phyloP scores from a whole-genome alignment of 2,329 filamentous ascomycete species.

The Didymella pomorum region DNA sequence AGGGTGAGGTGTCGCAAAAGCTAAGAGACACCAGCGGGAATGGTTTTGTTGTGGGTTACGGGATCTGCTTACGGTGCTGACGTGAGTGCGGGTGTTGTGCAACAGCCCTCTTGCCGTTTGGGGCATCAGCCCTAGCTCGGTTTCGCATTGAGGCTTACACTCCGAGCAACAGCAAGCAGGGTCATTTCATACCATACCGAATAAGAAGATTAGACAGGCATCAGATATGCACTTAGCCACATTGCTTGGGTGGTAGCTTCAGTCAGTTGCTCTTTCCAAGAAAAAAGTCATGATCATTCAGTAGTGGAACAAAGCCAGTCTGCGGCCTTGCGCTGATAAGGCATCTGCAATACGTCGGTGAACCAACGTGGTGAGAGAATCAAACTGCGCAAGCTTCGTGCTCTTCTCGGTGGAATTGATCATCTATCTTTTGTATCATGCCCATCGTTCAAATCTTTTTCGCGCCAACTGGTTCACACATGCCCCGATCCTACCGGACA shows the following conservation, averaged over 20 bases:
- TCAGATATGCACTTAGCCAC: too few species aligned
- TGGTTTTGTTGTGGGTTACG: background rate
- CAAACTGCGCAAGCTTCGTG: background rate
- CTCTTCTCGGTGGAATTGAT: background rate
- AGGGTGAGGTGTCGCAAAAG: background rate
- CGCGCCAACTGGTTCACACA: background rate
- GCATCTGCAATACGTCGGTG: too few species aligned
- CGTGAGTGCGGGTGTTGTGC: background rate
- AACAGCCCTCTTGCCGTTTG: background rate
- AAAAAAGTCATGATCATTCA: too few species aligned
- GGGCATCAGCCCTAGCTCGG: background rate
- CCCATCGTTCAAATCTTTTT: background rate
- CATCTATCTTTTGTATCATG: background rate
- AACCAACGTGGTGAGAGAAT: too few species aligned
- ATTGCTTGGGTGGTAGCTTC: too few species aligned
- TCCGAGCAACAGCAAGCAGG: too few species aligned
- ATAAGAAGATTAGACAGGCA: too few species aligned
- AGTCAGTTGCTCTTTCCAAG: too few species aligned
- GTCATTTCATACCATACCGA: too few species aligned
- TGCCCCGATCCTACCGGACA: conserved; percentile 25
- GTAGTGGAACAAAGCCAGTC: too few species aligned
- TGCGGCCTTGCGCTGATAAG: too few species aligned
- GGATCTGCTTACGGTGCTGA: background rate
- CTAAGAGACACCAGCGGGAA: background rate
- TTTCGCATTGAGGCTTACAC: background rate